Evolutionary conservation across 2,329 filamentous ascomycete genomes (phyloP).

Genomic region (Xylariaceae sp.): DNA sequence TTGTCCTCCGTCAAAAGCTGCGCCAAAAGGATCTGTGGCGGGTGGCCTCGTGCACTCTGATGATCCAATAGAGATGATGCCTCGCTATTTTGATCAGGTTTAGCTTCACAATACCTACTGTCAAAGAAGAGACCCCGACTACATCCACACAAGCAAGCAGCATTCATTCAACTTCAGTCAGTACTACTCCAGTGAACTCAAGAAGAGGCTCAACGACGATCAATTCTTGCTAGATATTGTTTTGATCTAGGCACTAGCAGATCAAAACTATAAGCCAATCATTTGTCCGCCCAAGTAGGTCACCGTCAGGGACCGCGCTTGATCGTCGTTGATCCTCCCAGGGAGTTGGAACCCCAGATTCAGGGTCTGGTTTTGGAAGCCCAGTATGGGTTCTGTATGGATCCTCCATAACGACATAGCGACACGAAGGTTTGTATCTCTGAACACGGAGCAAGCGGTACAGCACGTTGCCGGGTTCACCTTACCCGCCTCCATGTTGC

Average conservation of each 20-base stretch:
- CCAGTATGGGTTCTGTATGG: too few relatives aligned
- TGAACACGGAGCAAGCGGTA: not conserved
- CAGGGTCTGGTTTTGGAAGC: not conserved
- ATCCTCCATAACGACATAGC: not conserved
- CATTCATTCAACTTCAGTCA: too few relatives aligned
- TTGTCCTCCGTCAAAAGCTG: conserved; percentile 8
- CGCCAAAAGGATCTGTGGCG: too few relatives aligned
- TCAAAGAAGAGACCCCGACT: too few relatives aligned
- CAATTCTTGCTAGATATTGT: not conserved
- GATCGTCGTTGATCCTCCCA: conserved; percentile 1
- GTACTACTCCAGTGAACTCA: too few relatives aligned
- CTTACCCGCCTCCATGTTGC: not conserved
- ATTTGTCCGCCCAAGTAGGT: not conserved
- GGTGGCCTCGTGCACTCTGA: too few relatives aligned
- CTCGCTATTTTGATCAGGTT: too few relatives aligned
- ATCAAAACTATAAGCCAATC: conserved; percentile 5
- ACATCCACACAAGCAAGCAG: too few relatives aligned
- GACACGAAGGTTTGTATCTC: too few relatives aligned
- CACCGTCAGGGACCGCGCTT: conserved; percentile 5
- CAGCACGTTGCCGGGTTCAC: not conserved
- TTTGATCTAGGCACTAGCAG: not conserved
- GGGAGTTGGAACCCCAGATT: conserved; percentile 7
- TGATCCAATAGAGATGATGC: too few relatives aligned
- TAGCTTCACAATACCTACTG: too few relatives aligned
- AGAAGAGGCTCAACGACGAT: conserved; percentile 24